Conservation (phyloP, 352 stramenopile genomes). For the Pythium utonaiense region DNA sequence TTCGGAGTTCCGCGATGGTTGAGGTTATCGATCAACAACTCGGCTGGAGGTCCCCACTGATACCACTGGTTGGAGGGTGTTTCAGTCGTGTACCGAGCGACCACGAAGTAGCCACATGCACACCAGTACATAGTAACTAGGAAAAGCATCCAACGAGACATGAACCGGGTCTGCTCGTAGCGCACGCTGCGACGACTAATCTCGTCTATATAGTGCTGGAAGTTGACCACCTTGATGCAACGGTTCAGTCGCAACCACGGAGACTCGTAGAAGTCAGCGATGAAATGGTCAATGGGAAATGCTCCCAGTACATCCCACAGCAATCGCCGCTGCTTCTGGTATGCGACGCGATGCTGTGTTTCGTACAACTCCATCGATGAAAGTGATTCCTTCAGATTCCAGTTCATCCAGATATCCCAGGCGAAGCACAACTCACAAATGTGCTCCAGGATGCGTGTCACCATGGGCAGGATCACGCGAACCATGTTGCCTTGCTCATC, state of each 20-base stretch:
- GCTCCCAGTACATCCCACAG: slow-evolving; percentile 41
- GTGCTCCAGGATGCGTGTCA: slow-evolving; percentile 31
- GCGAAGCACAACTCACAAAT: slow-evolving; percentile 44
- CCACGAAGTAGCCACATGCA: slow-evolving; percentile 39
- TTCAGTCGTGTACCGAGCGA: slow-evolving; percentile 17
- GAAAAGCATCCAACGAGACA: slow-evolving; percentile 37
- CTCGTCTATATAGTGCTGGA: slow-evolving; percentile 47
- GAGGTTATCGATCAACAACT: slow-evolving; percentile 13
- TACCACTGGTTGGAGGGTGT: slow-evolving; percentile 26
- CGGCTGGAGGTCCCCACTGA: slow-evolving; percentile 32
- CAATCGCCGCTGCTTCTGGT: slow-evolving; percentile 29
- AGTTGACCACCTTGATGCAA: slow-evolving; percentile 50
- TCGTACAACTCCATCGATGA: slow-evolving; percentile 55
- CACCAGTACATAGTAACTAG: slow-evolving; percentile 54
- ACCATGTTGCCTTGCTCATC: slow-evolving; percentile 10
- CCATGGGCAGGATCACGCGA: slow-evolving; percentile 18
- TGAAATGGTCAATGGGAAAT: slow-evolving; percentile 53
- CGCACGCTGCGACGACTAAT: slow-evolving; percentile 47
- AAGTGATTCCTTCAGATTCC: slow-evolving; percentile 43
- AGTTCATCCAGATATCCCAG: slow-evolving; percentile 62
- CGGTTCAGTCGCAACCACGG: slow-evolving; percentile 41
- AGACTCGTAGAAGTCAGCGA: slow-evolving; percentile 39
- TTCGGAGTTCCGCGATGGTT: background rate
- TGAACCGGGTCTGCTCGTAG: slow-evolving; percentile 47
- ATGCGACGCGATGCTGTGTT: slow-evolving; percentile 33